A percentile compares a stretch with the other conserved stretches of the same genome.
Evolutionary conservation across 2,329 filamentous ascomycete species (phyloP).

Genomic region (Diaporthe humulicola): DNA sequence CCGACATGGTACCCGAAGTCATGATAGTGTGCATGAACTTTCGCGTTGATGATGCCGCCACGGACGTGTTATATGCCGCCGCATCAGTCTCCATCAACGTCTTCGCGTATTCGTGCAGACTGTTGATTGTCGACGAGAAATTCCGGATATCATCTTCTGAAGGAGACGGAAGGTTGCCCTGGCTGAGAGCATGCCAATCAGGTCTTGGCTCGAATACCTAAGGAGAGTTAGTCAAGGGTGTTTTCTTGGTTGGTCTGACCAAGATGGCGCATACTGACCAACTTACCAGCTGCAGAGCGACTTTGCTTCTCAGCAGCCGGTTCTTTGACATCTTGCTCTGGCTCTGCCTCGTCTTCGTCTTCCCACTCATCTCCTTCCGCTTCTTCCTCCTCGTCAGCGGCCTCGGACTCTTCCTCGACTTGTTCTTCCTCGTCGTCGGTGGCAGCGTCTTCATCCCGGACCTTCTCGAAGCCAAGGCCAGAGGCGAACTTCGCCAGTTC

Average conservation of each 20-base stretch:
- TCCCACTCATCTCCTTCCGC: slow-evolving; percentile 52
- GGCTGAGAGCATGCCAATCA: slow-evolving; percentile 66
- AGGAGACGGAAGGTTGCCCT: slow-evolving; percentile 59
- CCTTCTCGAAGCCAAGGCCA: slow-evolving; percentile 62
- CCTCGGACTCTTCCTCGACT: slow-evolving; percentile 47
- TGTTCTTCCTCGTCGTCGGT: slow-evolving; percentile 53
- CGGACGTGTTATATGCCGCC: slow-evolving; percentile 78
- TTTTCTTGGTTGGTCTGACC: slow-evolving; percentile 2
- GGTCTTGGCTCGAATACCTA: slow-evolving; percentile 70
- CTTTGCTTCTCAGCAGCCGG: slow-evolving; percentile 46
- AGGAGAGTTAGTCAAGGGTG: slow-evolving; percentile 40
- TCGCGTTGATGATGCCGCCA: slow-evolving; percentile 86
- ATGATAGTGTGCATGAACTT: slow-evolving; percentile 98
- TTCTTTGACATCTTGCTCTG: slow-evolving; percentile 47
- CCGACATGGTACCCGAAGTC: slow-evolving; percentile 93
- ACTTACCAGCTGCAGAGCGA: slow-evolving; percentile 46
- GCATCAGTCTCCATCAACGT: slow-evolving; percentile 84
- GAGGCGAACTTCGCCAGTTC: slow-evolving; percentile 67
- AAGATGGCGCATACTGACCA: slow-evolving; percentile 57
- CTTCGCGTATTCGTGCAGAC: slow-evolving; percentile 78
- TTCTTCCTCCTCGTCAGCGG: slow-evolving; percentile 47
- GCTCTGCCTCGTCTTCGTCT: slow-evolving; percentile 49
- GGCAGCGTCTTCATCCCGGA: slow-evolving; percentile 54
- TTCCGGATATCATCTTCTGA: slow-evolving; percentile 60
- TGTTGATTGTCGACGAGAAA: slow-evolving; percentile 59